A percentile compares a stretch with the other conserved stretches of the same genome.
Conservation (phyloP, 2,329 filamentous ascomycete species). For the Boeremia lycopersici region DNA sequence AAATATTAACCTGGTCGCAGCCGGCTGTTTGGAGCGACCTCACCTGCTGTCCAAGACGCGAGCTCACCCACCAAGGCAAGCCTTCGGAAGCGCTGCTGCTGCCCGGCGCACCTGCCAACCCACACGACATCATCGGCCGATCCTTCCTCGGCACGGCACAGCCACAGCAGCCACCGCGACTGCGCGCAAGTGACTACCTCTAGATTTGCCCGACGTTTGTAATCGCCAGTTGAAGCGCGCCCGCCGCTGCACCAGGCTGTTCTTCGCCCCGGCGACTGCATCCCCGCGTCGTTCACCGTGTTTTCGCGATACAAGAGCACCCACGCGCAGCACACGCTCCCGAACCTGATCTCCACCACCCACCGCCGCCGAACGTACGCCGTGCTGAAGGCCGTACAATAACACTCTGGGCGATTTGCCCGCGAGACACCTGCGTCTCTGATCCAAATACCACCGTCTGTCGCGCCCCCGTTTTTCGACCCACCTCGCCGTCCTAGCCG, state of each 20-base stretch:
- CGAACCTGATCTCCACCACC: constrained; percentile 40
- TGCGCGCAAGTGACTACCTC: constrained; percentile 8
- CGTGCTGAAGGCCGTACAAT: constrained; percentile 47
- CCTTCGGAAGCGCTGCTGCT: constrained; percentile 10
- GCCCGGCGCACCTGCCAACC: constrained; percentile 17
- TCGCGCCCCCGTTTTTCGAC: constrained; percentile 14
- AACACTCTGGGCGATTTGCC: constrained; percentile 48
- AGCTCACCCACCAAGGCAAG: constrained; percentile 11
- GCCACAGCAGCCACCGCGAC: constrained; percentile 9
- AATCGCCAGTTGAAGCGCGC: constrained; percentile 4
- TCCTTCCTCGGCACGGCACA: constrained; percentile 14
- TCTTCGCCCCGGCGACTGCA: constrained; percentile 12
- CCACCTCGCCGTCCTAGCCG: constrained; percentile 25
- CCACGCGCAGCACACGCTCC: constrained; percentile 36
- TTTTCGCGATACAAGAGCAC: constrained; percentile 33
- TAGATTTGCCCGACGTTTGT: constrained; percentile 14
- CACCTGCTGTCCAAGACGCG: constrained; percentile 14
- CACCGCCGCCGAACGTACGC: constrained; percentile 36
- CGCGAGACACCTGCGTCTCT: constrained; percentile 49
- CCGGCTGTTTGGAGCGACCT: constrained; percentile 9
- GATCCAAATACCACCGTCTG: constrained; percentile 13
- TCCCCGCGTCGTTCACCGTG: constrained; percentile 31
- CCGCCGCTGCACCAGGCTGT: not conserved
- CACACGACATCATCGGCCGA: constrained; percentile 17
- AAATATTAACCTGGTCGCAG: constrained; percentile 13